Base-by-base conservation (phyloP, 441 rosid genomes). In the Corymbia calophylla region DNA sequence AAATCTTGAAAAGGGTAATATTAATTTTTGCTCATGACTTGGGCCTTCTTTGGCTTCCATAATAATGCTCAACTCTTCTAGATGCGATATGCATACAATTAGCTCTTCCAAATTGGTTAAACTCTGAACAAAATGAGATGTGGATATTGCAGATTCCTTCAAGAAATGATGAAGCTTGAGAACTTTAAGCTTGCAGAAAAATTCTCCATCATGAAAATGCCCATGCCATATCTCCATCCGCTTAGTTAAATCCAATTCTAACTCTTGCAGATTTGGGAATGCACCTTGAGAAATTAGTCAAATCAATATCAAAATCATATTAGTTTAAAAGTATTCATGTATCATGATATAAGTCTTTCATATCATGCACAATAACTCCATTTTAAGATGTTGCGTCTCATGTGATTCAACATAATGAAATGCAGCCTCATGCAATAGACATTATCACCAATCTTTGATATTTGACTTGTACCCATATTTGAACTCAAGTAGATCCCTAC, bases 281-380 rank as follows among this genome's bases (percentile, higher is more conserved):
- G 80, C 80, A 9, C 47, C 80, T 47, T 68, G 25, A 68, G 47
- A n/a, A 14, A 7, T 3, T 56, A 56, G 62, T 56, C 18, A n/a
- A 64, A 8, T n/a, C 19, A 62, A 15, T 14, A 14, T 7, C 9
- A 58, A 58, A 58, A 3, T 7, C n/a, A 58, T 3, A 14, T 58
- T 58, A 25, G 15, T 58, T 58, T 9, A 58, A 58, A 6, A 58
- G n/a, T 58, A 11, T 58, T 25, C n/a, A 58, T 58, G 64, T 60
- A 0, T 27, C 12, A 53, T 53, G 23, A 7, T 25, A 10, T 9
- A 58, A 58, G 64, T 58, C 64, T 7, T 58, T 1, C 64, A 58
- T 11, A 58, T 58, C 0, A 0, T 3, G 1, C 0, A 12, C n/a
- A 25, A 58, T 10, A 58, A 58, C 0, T 56, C 15, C 64, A 58